Conservation (phyloP, 108 stramenopile species). For the Fragilariopsis cylindrus region DNA sequence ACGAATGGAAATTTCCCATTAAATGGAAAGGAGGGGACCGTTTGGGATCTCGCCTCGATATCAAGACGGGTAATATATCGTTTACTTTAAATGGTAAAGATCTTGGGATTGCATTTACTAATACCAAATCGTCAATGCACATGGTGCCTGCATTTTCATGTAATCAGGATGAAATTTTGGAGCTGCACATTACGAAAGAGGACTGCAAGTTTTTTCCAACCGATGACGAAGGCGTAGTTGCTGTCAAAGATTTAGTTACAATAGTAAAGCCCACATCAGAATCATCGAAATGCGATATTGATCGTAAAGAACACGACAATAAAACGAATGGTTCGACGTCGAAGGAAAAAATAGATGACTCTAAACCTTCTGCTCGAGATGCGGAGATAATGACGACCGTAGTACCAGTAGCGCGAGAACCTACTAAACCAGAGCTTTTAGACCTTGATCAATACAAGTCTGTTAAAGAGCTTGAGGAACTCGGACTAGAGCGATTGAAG, state of each 20-base stretch:
- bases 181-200: slow-evolving; percentile 46
- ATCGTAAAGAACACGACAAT: neutral
- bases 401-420: neutral
- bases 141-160: slow-evolving; percentile 74
- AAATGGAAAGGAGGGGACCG: slow-evolving; percentile 72
- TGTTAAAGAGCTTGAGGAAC: slow-evolving; percentile 49
- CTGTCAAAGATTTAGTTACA: slow-evolving; percentile 42
- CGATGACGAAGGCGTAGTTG: slow-evolving; percentile 28
- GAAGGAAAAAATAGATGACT: neutral
- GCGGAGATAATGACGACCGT: neutral
- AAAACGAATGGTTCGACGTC: neutral
- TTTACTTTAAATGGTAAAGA: slow-evolving; percentile 73
- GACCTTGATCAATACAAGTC: slow-evolving; percentile 59
- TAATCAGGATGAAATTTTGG: slow-evolving; percentile 71
- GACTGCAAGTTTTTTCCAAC: slow-evolving; percentile 47
- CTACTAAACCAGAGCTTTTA: slow-evolving; percentile 29
- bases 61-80: slow-evolving; percentile 41
- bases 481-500: slow-evolving; percentile 91
- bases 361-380: neutral
- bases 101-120: slow-evolving; percentile 58
- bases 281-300: neutral
- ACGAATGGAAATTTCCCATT: slow-evolving; percentile 49
- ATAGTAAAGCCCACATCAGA: slow-evolving; percentile 19
- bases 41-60: slow-evolving; percentile 60
- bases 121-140: neutral